A percentile compares a stretch with the other conserved stretches of the same genome.
Conservation (phyloP, 1,139 yeast species). For the Starmera stellimalicola region DNA sequence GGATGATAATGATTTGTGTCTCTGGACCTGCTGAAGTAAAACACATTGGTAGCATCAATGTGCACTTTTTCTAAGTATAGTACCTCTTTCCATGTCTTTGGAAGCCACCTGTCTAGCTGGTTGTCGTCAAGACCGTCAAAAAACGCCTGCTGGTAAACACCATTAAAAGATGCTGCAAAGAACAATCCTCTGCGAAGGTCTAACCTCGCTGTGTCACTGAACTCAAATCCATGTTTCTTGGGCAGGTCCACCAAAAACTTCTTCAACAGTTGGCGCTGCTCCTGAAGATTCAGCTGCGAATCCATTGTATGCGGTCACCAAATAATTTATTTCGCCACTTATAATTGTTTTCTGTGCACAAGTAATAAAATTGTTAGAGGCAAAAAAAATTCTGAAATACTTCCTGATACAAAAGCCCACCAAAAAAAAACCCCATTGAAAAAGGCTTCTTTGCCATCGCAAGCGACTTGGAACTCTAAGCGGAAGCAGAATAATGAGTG, state of each 20-base stretch:
- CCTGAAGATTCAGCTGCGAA: not conserved
- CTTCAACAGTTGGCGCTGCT: constrained; percentile 10
- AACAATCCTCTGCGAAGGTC: constrained; percentile 42
- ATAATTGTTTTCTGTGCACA: not conserved
- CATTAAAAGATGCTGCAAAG: constrained; percentile 40
- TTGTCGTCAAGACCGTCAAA: constrained; percentile 33
- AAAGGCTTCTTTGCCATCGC: too few relatives aligned
- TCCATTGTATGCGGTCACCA: too few relatives aligned
- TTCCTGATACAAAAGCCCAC: not conserved
- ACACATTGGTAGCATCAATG: constrained; percentile 12
- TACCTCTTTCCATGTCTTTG: constrained; percentile 25
- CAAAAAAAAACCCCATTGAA: too few relatives aligned
- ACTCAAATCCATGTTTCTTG: constrained; percentile 12
- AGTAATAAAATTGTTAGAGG: not conserved
- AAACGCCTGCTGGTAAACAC: constrained; percentile 37
- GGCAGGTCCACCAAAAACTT: constrained; percentile 18
- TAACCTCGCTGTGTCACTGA: constrained; percentile 10
- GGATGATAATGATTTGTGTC: constrained; percentile 44
- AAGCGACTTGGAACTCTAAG: too few relatives aligned
- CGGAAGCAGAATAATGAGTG: too few relatives aligned
- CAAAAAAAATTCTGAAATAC: not conserved
- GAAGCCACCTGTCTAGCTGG: constrained; percentile 15
- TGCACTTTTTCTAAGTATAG: constrained; percentile 19
- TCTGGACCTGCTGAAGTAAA: constrained; percentile 21
- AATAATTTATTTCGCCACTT: too few relatives aligned